These are phyloP conservation scores for Porogramme epimiltina DNA, from an alignment of 1,284 basidiomycete genomes.

Conservation along the genomic window DNA sequence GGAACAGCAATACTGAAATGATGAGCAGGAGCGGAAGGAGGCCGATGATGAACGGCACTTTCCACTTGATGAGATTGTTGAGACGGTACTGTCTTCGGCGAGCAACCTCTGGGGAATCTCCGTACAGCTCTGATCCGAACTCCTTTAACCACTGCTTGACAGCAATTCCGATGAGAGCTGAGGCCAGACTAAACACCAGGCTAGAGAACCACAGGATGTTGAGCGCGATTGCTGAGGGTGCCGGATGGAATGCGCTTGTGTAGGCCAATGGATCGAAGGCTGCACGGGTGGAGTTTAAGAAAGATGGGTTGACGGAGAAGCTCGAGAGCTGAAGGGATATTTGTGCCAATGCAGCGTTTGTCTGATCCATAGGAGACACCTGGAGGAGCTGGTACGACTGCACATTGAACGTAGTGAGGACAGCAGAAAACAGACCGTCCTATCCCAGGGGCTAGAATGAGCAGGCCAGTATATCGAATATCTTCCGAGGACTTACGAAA, in stretches of 20 bases:
- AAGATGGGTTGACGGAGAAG: background rate
- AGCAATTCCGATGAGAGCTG: slow-evolving; percentile 16
- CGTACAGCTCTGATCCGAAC: slow-evolving; percentile 5
- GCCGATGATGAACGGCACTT: slow-evolving; percentile 11
- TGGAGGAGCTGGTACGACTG: slow-evolving; percentile 15
- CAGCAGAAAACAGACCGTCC: slow-evolving; percentile 17
- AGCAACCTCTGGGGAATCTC: slow-evolving; percentile 8
- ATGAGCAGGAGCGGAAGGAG: slow-evolving; percentile 20
- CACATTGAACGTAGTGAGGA: slow-evolving; percentile 16
- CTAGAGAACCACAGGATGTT: slow-evolving; percentile 23
- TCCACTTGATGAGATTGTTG: slow-evolving; percentile 15
- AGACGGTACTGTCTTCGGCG: slow-evolving; percentile 16
- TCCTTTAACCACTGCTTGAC: slow-evolving; percentile 25
- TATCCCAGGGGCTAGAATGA: background rate
- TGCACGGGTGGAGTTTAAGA: slow-evolving; percentile 3
- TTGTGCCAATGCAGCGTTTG: slow-evolving; percentile 1
- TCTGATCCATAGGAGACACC: slow-evolving; percentile 2
- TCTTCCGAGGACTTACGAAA: too few species aligned
- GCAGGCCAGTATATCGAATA: too few species aligned
- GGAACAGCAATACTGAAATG: slow-evolving; percentile 17
- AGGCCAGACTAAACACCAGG: slow-evolving; percentile 12
- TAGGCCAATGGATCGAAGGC: background rate
- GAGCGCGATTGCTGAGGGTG: slow-evolving; percentile 11
- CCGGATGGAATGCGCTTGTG: background rate
- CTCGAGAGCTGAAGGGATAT: slow-evolving; percentile 11